Evolutionary conservation across 2,329 filamentous ascomycete species (phyloP).

Genomic region (Phaeosphaeriaceae sp.): DNA sequence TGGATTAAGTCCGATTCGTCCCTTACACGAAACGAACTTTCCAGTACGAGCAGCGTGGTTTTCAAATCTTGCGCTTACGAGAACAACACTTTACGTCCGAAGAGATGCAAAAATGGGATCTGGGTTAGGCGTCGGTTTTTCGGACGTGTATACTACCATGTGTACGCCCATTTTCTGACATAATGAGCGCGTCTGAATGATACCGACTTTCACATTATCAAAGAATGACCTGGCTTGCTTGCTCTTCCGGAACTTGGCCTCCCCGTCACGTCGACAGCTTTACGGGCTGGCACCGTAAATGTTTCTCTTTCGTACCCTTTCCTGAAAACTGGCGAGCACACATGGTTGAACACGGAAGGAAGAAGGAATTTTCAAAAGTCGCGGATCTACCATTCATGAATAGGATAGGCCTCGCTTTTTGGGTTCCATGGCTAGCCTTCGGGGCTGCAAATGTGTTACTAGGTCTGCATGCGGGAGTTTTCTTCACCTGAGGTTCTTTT

Average conservation of each 20-base stretch:
- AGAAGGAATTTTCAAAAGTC: conserved; percentile 40
- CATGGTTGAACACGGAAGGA: conserved; percentile 35
- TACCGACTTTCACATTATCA: conserved; percentile 44
- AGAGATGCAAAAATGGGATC: conserved; percentile 44
- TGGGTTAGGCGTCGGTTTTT: conserved; percentile 45
- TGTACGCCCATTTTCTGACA: conserved; percentile 44
- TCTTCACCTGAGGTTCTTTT: conserved; percentile 34
- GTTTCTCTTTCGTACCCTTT: conserved; percentile 40
- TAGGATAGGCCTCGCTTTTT: conserved; percentile 34
- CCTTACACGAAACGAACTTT: conserved; percentile 51
- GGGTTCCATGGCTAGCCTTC: conserved; percentile 29
- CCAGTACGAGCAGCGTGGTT: conserved; percentile 46
- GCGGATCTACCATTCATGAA: conserved; percentile 30
- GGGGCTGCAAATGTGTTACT: conserved; percentile 35
- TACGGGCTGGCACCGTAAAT: conserved; percentile 42
- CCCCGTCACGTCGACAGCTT: conserved; percentile 33
- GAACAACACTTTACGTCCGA: conserved; percentile 38
- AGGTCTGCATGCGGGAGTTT: conserved; percentile 48
- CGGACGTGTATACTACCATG: conserved; percentile 42
- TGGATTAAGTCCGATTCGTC: conserved; percentile 68
- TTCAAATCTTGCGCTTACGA: conserved; percentile 40
- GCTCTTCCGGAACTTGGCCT: conserved; percentile 36
- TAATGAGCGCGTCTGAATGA: conserved; percentile 48
- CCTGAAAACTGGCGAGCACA: conserved; percentile 36
- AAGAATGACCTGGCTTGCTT: conserved; percentile 45